A percentile compares a stretch with the other conserved stretches of the same genome.
These are phyloP conservation scores for Extremus antarcticus DNA, from an alignment of 495 filamentous ascomycete species.

Conservation along the genomic window DNA sequence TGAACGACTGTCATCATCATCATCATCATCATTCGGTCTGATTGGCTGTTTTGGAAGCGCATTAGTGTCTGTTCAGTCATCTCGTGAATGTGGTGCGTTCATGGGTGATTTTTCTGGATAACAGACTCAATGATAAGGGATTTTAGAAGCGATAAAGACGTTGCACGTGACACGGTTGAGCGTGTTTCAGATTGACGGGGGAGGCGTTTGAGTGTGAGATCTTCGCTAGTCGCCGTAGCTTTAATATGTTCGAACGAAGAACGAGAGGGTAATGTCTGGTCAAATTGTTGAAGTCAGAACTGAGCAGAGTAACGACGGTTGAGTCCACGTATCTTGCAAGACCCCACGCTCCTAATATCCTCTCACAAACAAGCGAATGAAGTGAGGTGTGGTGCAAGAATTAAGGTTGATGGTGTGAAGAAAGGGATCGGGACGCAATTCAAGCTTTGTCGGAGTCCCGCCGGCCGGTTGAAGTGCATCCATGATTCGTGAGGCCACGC, in stretches of 20 bases:
- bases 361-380: background rate
- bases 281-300: background rate
- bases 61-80: no score
- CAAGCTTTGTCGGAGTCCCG: background rate
- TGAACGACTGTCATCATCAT: no score
- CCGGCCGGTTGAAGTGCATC: background rate
- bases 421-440: background rate
- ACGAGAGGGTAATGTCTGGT: background rate
- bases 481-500: constrained; percentile 11
- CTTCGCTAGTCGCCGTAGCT: background rate
- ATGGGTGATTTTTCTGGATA: no score
- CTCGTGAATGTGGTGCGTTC: no score
- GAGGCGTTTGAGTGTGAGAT: background rate
- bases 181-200: background rate
- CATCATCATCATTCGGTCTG: no score
- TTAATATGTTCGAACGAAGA: background rate
- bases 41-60: no score
- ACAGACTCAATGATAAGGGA: no score
- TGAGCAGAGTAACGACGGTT: no score
- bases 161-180: background rate
- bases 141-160: background rate
- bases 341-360: no score
- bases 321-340: background rate
- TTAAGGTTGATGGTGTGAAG: background rate
- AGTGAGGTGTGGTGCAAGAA: background rate